Evolutionary conservation across 371 early-diverging fungal genomes (phyloP), one percentile per base, ranked within the genome.

Genomic region (Apophysomyces ossiformis): DNA sequence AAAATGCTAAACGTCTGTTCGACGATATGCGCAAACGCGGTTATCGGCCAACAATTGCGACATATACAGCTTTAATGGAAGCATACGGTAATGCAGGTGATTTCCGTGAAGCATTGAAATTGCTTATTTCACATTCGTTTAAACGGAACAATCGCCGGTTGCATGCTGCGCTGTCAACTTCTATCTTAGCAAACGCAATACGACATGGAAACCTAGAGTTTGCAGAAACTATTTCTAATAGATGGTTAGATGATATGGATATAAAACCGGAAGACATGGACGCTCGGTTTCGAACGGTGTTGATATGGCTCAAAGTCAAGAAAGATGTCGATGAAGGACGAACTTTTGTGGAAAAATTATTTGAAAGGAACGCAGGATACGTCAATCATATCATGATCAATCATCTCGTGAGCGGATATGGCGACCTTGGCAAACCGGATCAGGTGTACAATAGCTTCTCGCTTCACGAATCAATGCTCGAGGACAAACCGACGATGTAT

Each of bases 381-480:
- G 72, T 77, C 15, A 73, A 77, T 63, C 45, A 65, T 6, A 68
- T 79, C 36, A 82, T 82, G 82, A 71, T 76, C 39, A 77, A 82
- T 50, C 76, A 77, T 64, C 43, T 82, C 12, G 65, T 82, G 11
- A 69, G 35, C 9, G 74, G 63, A 7, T 74, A 70, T 57, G 79
- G 82, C 11, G 45, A 65, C 1, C 45, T 57, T 26, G 45, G 61
- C 6, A 62, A 74, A 35, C 60, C 64, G 5, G 61, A 66, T 16
- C 54, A 64, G 4, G 78, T 76, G 4, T 35, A 73, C 8, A 67
- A 74, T 2, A 60, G 65, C 1, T 73, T 63, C 43, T 58, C 39
- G 4, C 47, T 73, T 37, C 71, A 68, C 36, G 11, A 59, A 37
- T 35, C 39, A 18, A 16, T 66, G 45, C 59, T 50, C 18, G 21